These are phyloP conservation scores for Penicillium soppii DNA, from an alignment of 495 filamentous ascomycete genomes.

Conservation along the genomic window DNA sequence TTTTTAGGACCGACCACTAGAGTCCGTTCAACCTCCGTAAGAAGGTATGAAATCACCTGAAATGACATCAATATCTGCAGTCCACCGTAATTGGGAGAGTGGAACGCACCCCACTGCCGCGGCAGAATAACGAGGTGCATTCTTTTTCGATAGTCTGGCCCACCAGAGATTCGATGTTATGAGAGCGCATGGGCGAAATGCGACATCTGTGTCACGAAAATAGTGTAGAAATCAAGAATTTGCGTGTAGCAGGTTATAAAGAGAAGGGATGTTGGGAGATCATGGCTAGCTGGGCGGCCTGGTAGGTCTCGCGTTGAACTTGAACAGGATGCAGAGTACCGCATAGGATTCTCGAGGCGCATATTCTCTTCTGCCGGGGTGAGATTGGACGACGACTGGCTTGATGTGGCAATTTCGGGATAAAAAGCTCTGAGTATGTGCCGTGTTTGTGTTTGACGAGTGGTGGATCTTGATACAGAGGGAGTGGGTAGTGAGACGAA, in stretches of 20 bases:
- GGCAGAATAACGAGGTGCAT: not conserved
- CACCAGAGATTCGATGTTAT: not conserved
- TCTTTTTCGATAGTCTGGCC: not conserved
- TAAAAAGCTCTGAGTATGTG: not conserved
- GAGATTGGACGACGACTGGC: not conserved
- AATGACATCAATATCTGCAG: not conserved
- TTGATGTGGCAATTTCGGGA: not conserved
- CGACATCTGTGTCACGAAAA: not conserved
- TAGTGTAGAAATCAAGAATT: not conserved
- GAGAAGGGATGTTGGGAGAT: not conserved
- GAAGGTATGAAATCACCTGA: not conserved
- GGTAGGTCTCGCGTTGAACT: not conserved
- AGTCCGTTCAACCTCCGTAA: not conserved
- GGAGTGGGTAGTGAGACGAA: not conserved
- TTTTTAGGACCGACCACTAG: not conserved
- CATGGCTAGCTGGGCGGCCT: not conserved
- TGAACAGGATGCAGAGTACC: not conserved
- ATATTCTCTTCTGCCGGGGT: not conserved
- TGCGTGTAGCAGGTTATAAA: not conserved
- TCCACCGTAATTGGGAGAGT: not conserved
- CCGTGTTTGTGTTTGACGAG: not conserved
- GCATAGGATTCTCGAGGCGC: not conserved
- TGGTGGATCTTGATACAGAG: not conserved
- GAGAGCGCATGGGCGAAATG: not conserved
- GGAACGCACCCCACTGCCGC: not conserved